phyloP scores from a whole-genome alignment of 257 asterid genomes.

The Salvia miltiorrhiza region DNA sequence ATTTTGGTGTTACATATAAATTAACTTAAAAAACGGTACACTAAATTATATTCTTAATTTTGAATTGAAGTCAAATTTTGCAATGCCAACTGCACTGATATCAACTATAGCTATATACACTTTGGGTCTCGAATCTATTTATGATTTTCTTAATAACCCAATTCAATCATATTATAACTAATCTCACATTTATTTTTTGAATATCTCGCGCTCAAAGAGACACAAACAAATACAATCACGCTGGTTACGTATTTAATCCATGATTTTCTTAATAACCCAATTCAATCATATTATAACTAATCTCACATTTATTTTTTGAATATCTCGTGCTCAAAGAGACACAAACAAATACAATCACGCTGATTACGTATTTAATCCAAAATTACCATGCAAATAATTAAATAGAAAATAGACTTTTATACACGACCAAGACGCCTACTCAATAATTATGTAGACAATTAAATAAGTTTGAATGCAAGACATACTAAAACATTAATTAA shows the following conservation, averaged over 20 bases:
- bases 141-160: background rate
- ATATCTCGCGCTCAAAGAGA: background rate
- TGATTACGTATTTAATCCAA: no score
- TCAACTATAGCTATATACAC: background rate
- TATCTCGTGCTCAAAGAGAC: background rate
- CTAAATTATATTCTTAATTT: background rate
- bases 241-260: no score
- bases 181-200: background rate
- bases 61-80: background rate
- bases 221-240: no score
- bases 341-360: no score
- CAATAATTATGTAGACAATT: background rate
- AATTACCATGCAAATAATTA: background rate
- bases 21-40: background rate
- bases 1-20: background rate
- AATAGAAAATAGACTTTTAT: background rate
- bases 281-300: background rate
- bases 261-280: background rate
- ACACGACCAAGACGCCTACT: background rate
- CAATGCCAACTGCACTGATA: background rate
- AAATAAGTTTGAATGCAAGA: background rate
- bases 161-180: background rate
- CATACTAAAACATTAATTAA: background rate
- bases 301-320: background rate
- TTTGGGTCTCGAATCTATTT: slow-evolving; percentile 4